phyloP scores from a whole-genome alignment of 495 filamentous ascomycete species.

The Paragyromitra xinjiangensis region DNA sequence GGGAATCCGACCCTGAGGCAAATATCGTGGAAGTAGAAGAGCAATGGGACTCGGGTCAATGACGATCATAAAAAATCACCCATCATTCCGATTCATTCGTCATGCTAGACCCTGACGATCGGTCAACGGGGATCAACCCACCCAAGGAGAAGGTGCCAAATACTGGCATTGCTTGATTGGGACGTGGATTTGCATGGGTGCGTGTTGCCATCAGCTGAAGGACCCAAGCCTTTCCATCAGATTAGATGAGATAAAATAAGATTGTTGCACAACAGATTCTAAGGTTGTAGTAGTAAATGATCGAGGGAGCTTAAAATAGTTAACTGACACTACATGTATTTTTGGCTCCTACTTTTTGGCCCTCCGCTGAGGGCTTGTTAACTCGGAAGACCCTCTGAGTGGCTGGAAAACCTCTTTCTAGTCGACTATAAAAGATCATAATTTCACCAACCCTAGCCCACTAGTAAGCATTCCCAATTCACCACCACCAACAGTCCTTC shows the following conservation, averaged over 20 bases:
- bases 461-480: neutral
- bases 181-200: neutral
- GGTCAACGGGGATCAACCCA: constrained; percentile 5
- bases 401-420: too few species aligned
- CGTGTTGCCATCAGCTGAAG: neutral
- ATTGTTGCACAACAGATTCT: constrained; percentile 11
- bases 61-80: constrained; percentile 18
- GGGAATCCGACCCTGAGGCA: neutral
- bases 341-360: neutral
- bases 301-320: neutral
- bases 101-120: neutral
- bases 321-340: neutral
- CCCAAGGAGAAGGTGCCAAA: constrained; percentile 13
- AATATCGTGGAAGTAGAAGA: neutral
- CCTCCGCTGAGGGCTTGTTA: too few species aligned
- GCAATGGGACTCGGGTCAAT: neutral
- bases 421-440: too few species aligned
- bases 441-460: neutral
- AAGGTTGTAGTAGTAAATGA: neutral
- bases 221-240: constrained; percentile 17
- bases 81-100: neutral
- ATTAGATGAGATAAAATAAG: constrained; percentile 30
- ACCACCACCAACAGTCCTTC: neutral
- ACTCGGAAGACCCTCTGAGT: too few species aligned
- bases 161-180: neutral